A percentile compares a stretch with the other conserved stretches of the same genome.
phyloP scores from a whole-genome alignment of 1,284 basidiomycete species.

The Exobasidium rhododendri region DNA sequence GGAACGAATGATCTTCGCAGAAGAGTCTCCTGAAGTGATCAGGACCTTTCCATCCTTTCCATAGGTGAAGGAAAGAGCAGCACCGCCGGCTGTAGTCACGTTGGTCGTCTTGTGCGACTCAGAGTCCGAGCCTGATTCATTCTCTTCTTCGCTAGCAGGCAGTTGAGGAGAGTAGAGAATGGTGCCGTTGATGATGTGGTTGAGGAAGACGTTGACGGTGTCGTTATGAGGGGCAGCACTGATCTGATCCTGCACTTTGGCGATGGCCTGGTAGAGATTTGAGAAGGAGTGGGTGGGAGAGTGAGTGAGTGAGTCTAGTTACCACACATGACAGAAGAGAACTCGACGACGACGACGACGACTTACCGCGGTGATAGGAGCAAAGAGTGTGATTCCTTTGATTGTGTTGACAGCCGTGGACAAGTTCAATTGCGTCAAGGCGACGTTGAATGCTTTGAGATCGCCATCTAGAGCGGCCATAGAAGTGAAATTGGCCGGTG shows the following conservation, averaged over 20 bases:
- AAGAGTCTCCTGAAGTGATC: background rate
- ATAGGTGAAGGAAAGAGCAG: background rate
- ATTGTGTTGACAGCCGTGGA: background rate
- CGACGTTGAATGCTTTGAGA: background rate
- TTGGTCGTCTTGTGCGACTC: background rate
- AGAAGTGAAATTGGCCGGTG: background rate
- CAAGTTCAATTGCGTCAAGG: background rate
- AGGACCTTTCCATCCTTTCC: background rate
- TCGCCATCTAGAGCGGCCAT: background rate
- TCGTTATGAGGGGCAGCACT: background rate
- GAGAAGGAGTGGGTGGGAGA: too few relatives aligned
- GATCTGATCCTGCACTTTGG: background rate
- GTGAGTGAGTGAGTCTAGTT: background rate
- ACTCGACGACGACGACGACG: background rate
- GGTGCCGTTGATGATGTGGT: conserved; percentile 67
- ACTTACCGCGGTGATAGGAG: background rate
- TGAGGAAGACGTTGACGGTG: conserved; percentile 14
- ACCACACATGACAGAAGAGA: background rate
- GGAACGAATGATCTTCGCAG: conserved; percentile 32
- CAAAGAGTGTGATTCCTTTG: conserved; percentile 9
- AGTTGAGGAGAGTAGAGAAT: conserved; percentile 62
- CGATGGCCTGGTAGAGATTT: background rate
- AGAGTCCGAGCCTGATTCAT: background rate
- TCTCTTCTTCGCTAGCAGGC: background rate
- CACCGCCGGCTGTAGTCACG: background rate